A percentile compares a stretch with the other conserved stretches of the same genome.
Evolutionary conservation across 2,329 filamentous ascomycete species (phyloP).

Genomic region (Nannizzia gypsea): DNA sequence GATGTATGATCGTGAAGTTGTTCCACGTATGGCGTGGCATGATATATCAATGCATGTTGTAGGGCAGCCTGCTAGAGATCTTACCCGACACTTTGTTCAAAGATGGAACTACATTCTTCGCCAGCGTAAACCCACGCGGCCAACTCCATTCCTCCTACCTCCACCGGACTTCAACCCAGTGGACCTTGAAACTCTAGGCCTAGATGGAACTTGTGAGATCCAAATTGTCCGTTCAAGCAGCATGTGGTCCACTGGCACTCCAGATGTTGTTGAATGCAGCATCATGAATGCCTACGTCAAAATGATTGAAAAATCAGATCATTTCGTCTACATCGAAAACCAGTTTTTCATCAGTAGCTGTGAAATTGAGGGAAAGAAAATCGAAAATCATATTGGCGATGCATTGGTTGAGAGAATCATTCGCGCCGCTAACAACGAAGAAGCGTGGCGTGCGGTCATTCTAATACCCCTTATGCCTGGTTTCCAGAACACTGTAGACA

Average conservation of each 20-base stretch:
- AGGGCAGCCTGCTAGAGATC: slow-evolving; percentile 81
- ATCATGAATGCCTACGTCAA: slow-evolving; percentile 80
- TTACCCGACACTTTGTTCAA: slow-evolving; percentile 88
- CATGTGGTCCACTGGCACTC: slow-evolving; percentile 51
- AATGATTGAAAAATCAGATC: slow-evolving; percentile 63
- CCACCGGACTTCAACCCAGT: slow-evolving; percentile 81
- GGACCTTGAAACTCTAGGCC: slow-evolving; percentile 74
- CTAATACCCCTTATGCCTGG: slow-evolving; percentile 85
- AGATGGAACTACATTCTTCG: slow-evolving; percentile 95
- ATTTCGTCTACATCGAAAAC: slow-evolving; percentile 96
- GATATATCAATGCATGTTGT: slow-evolving; percentile 85
- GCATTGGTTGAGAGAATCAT: slow-evolving; percentile 88
- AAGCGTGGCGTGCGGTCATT: slow-evolving; percentile 85
- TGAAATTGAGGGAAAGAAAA: slow-evolving; percentile 70
- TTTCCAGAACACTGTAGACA: slow-evolving; percentile 80
- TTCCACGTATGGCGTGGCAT: slow-evolving; percentile 96
- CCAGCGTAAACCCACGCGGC: slow-evolving; percentile 82
- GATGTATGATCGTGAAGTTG: slow-evolving; percentile 84
- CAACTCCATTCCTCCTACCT: slow-evolving; percentile 83
- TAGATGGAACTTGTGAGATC: slow-evolving; percentile 90
- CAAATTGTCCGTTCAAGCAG: slow-evolving; percentile 84
- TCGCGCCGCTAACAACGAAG: slow-evolving; percentile 62
- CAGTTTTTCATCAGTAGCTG: slow-evolving; percentile 87
- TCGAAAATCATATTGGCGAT: slow-evolving; percentile 76
- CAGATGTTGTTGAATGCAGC: slow-evolving; percentile 53